Percentiles rank a stretch among this genome's conserved stretches.
phyloP scores from a whole-genome alignment of 73 alveolate genomes.

The Paramecium pentaurelia region DNA sequence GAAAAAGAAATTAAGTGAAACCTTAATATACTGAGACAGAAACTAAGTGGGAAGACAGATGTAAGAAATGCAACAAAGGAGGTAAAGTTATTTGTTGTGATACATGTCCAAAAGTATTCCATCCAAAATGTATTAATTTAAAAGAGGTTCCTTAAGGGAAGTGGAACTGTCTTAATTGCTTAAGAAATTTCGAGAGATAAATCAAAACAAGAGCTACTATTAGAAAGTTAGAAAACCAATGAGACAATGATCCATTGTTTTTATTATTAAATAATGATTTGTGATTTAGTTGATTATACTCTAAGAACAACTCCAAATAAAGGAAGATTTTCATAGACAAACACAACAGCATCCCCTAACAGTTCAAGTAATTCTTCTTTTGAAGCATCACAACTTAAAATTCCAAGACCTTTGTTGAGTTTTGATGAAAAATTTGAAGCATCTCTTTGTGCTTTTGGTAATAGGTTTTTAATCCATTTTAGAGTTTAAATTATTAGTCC shows the following conservation, averaged over 20 bases:
- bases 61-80: conserved; percentile 42
- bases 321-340: conserved; percentile 11
- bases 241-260: conserved; percentile 32
- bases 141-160: conserved; percentile 54
- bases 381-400: neutral
- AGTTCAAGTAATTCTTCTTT: conserved; percentile 36
- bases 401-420: conserved; percentile 5
- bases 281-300: conserved; percentile 25
- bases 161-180: conserved; percentile 46
- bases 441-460: conserved; percentile 39
- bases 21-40: conserved; percentile 23
- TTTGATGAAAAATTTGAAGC: conserved; percentile 48
- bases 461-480: neutral
- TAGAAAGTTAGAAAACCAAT: conserved; percentile 40
- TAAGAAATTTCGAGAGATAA: conserved; percentile 7
- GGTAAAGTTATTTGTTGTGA: conserved; percentile 59
- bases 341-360: conserved; percentile 24
- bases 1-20: neutral
- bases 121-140: conserved; percentile 57
- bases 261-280: conserved; percentile 32
- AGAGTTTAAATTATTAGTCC: conserved; percentile 37
- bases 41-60: conserved; percentile 48
- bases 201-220: conserved; percentile 34
- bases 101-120: conserved; percentile 61
- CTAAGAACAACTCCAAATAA: conserved; percentile 17